Base-by-base conservation (phyloP, 441 rosid genomes). In the Pelargonium myrrhifolium region DNA sequence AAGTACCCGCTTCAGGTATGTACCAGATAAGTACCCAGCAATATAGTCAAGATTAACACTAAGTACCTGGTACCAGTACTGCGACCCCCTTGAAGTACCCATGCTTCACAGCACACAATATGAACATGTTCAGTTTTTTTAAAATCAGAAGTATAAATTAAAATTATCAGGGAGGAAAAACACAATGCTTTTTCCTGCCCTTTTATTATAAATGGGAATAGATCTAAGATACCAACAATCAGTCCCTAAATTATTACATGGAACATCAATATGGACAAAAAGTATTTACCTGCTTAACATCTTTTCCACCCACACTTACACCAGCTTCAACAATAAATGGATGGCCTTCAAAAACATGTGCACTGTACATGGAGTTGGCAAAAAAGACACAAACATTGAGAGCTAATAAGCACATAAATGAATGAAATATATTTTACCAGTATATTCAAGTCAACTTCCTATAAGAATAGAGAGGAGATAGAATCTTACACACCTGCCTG, bases 311-410 rank as follows among this genome's bases (percentile, higher is more conserved):
- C 53, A 94, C 73, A 74, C 99, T 94, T 53, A 91, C 96, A 72
- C 97, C 99, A 81, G 99, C 99, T 86, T 94, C 99, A 66, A 94
- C 96, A 75, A 91, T 79, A 75, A 94, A 94, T 3, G 99, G 99
- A 79, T 94, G 99, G 61, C 97, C 99, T 82, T 94, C 99, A 65
- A 91, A 94, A 66, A 94, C 96, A 84, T 94, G 99, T 74, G 99
- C 97, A 85, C 99, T 94, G 86, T 74, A 74, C 68, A 64, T 18
- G 66, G 68, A 67, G 74, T 65, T 63, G 24, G 65, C 28, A 68
- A 66, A 68, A 70, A 73, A 43, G 73, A 62, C 70, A 64, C 49
- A n/a, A 65, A 62, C 24, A 42, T 3, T 45, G 40, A 21, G 14
- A 18, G 40, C 21, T 12, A 4, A 42, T 6, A 65, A 35, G 40